Conservation (phyloP, 1,284 basidiomycete species). For the Anthracocystis panici-leucophaei region DNA sequence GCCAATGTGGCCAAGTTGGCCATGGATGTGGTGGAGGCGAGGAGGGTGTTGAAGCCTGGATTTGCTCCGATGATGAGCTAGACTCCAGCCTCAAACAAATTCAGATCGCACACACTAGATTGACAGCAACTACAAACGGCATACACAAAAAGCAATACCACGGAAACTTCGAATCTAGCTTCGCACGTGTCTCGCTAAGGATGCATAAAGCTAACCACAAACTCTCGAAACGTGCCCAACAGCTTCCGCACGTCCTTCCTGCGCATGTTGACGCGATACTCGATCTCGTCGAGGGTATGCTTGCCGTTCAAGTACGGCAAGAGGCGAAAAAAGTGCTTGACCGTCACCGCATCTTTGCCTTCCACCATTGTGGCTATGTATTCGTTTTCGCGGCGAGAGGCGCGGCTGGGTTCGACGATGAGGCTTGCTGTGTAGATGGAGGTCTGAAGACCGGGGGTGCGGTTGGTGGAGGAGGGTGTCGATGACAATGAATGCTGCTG, state of each 20-base stretch:
- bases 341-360: slow-evolving; percentile 74
- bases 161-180: neutral
- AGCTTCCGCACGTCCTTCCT: slow-evolving; percentile 57
- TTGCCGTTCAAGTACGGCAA: slow-evolving; percentile 67
- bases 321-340: slow-evolving; percentile 51
- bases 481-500: neutral
- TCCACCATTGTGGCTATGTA: slow-evolving; percentile 87
- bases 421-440: slow-evolving; percentile 70
- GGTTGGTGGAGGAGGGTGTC: neutral
- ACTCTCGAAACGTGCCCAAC: slow-evolving; percentile 50
- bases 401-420: slow-evolving; percentile 84
- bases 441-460: neutral
- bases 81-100: too few species aligned
- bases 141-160: neutral
- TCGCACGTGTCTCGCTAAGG: slow-evolving; percentile 20
- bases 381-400: slow-evolving; percentile 79
- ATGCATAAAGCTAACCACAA: slow-evolving; percentile 62
- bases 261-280: slow-evolving; percentile 45
- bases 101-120: neutral
- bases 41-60: slow-evolving; percentile 74
- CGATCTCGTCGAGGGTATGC: slow-evolving; percentile 67
- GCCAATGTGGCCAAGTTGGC: slow-evolving; percentile 87
- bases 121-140: neutral
- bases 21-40: slow-evolving; percentile 81
- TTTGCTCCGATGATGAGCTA: slow-evolving; percentile 33